phyloP scores from a whole-genome alignment of 1,284 basidiomycete species.

The Ustilago loliicola region DNA sequence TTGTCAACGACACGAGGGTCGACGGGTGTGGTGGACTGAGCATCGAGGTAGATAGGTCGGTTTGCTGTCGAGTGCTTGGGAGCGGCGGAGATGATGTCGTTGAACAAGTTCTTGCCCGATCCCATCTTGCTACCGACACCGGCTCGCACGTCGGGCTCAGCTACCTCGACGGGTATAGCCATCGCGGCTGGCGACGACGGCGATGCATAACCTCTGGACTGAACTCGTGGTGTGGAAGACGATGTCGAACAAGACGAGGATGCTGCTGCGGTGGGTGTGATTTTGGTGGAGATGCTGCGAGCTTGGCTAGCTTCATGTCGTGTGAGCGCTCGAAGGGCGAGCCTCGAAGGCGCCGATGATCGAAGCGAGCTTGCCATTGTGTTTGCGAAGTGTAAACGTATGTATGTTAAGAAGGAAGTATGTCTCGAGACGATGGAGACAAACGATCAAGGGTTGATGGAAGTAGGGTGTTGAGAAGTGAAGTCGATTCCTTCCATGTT shows the following conservation, averaged over 20 bases:
- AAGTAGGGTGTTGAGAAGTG: neutral
- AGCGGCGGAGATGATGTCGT: conserved; percentile 45
- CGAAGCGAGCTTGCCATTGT: conserved; percentile 40
- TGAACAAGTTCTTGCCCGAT: conserved; percentile 48
- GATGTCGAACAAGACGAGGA: conserved; percentile 18
- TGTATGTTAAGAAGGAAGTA: too few species aligned
- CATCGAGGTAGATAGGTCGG: conserved; percentile 69
- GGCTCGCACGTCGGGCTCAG: conserved; percentile 52
- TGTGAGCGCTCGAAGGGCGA: conserved; percentile 41
- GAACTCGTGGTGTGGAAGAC: conserved; percentile 10
- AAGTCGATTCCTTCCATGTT: neutral
- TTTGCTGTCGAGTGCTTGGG: conserved; percentile 53
- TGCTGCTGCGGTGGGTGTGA: conserved; percentile 16
- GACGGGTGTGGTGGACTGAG: conserved; percentile 86
- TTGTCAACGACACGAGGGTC: conserved; percentile 97
- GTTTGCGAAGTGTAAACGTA: neutral
- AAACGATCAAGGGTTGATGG: neutral
- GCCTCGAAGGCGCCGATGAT: conserved; percentile 37
- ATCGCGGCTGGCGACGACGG: conserved; percentile 59
- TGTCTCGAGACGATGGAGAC: too few species aligned
- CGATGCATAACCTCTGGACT: conserved; percentile 46
- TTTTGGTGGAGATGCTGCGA: conserved; percentile 27
- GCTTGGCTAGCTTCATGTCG: conserved; percentile 19
- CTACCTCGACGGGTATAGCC: conserved; percentile 63
- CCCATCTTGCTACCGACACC: conserved; percentile 56